A percentile compares a stretch with the other conserved stretches of the same genome.
Evolutionary conservation across 78 protist species (phyloP).

Genomic region (Salpingoeca rosetta): DNA sequence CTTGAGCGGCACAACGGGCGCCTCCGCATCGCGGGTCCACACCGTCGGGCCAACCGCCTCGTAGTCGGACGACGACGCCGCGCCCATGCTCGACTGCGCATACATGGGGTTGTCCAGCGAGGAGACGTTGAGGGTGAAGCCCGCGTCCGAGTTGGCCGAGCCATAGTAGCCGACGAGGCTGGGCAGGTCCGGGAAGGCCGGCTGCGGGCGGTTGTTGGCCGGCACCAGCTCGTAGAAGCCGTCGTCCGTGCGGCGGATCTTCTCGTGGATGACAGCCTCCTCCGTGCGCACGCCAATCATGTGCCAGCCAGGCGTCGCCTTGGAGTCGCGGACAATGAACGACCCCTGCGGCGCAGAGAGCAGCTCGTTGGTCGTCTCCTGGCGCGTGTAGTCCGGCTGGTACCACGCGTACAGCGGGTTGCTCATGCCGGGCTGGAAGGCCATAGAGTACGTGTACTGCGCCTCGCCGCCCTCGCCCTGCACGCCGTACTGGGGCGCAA

Average conservation of each 20-base stretch:
- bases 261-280: not conserved
- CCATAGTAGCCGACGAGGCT: not conserved
- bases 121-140: not conserved
- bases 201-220: not conserved
- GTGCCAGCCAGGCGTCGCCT: not conserved
- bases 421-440: not conserved
- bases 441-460: too few relatives aligned
- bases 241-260: not conserved
- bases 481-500: not conserved
- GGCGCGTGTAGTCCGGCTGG: not conserved
- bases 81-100: not conserved
- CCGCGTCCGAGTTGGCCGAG: not conserved
- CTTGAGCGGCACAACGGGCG: not conserved
- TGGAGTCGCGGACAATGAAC: not conserved
- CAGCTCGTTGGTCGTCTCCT: not conserved
- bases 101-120: not conserved
- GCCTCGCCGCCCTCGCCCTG: too few relatives aligned
- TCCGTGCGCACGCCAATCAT: not conserved
- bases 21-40: not conserved
- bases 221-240: not conserved
- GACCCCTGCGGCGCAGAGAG: not conserved
- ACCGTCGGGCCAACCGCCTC: not conserved
- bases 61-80: not conserved
- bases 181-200: not conserved
- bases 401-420: not conserved